Evolutionary conservation across 345 rosid species (phyloP).

Genomic region (Eucalyptus cloeziana): DNA sequence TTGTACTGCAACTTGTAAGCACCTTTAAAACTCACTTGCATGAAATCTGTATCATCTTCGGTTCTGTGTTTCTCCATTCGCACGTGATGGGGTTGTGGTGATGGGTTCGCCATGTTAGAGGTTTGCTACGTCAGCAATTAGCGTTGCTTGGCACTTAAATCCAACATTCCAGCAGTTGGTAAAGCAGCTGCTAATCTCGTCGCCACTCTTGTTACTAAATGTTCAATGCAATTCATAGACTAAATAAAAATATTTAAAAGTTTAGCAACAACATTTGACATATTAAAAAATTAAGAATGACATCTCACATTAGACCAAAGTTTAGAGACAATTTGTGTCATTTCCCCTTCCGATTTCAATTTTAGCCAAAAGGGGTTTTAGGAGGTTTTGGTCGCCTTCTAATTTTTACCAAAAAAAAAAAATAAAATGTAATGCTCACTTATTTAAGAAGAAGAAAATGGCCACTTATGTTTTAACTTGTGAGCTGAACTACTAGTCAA

Average conservation of each 20-base stretch:
- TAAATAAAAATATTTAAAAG: background rate
- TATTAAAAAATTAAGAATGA: background rate
- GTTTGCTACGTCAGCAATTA: background rate
- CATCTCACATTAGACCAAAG: background rate
- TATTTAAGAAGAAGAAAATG: background rate
- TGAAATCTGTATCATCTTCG: background rate
- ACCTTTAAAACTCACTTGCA: background rate
- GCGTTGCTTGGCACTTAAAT: background rate
- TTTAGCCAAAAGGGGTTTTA: background rate
- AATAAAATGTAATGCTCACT: background rate
- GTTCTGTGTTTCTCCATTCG: background rate
- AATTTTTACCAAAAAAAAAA: background rate
- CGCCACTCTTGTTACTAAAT: background rate
- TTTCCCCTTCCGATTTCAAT: background rate
- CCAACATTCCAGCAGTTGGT: background rate
- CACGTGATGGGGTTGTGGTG: background rate
- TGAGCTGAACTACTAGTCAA: background rate
- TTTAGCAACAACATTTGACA: background rate
- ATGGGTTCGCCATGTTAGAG: background rate
- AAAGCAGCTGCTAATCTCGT: background rate
- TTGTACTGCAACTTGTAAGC: background rate
- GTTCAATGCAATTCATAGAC: background rate
- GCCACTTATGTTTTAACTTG: background rate
- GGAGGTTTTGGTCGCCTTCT: background rate
- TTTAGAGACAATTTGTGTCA: background rate